These are phyloP conservation scores for Tricholoma terreum DNA, from an alignment of 768 basidiomycete genomes.

Conservation along the genomic window DNA sequence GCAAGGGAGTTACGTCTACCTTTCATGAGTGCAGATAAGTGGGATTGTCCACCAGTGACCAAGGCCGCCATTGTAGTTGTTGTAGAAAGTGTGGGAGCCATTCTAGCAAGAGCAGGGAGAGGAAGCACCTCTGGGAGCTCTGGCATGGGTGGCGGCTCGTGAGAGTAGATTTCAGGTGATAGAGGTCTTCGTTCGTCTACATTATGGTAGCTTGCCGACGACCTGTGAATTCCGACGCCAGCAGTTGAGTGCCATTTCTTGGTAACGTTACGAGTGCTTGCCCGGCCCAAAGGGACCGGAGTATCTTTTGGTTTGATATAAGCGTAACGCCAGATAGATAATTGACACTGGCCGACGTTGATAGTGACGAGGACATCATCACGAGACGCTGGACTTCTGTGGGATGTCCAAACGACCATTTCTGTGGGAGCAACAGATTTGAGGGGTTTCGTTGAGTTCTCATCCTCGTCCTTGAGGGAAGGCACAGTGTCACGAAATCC, in stretches of 20 bases:
- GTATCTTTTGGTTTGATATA: constrained; percentile 60
- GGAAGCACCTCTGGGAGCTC: constrained; percentile 38
- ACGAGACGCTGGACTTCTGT: constrained; percentile 36
- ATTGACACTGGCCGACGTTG: constrained; percentile 45
- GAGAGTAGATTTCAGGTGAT: constrained; percentile 34
- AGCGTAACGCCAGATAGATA: constrained; percentile 73
- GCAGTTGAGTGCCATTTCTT: constrained; percentile 43
- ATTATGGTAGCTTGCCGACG: constrained; percentile 36
- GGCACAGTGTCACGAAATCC: constrained; percentile 34
- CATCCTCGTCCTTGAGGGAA: constrained; percentile 52
- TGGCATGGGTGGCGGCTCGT: constrained; percentile 32
- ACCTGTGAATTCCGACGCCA: constrained; percentile 34
- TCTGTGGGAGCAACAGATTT: constrained; percentile 61
- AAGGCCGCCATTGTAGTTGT: constrained; percentile 52
- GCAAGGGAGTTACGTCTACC: constrained; percentile 43
- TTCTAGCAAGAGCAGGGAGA: constrained; percentile 47
- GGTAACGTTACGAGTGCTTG: constrained; percentile 19
- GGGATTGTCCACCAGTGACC: constrained; percentile 32
- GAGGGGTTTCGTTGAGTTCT: constrained; percentile 47
- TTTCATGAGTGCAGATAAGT: constrained; percentile 28
- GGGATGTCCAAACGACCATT: constrained; percentile 60
- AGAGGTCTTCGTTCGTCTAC: constrained; percentile 25
- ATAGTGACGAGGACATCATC: constrained; percentile 58
- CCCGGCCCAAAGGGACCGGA: constrained; percentile 37
- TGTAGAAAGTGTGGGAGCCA: constrained; percentile 52